Evolutionary conservation across 768 basidiomycete genomes (phyloP), one percentile per base, ranked within the genome.

Genomic region (Pleurotus citrinopileatus): DNA sequence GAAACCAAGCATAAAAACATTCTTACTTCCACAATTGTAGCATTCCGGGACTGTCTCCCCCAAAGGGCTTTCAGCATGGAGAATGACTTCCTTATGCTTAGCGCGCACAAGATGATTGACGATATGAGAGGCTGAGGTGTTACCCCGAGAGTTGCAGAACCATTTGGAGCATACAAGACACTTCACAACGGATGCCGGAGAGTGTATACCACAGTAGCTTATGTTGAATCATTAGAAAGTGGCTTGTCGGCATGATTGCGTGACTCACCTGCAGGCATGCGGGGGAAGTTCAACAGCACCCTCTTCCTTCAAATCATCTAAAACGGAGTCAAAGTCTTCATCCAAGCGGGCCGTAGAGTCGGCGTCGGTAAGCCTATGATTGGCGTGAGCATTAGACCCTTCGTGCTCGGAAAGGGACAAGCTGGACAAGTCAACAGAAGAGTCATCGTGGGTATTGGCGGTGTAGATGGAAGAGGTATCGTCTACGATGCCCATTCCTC

Each of bases 81-180:
- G 73, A 57, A 96, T 91, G 57, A 99, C 96, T 66, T 99, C 97
- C 74, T 98, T 98, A 75, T 99, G 97, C 73, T 98, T 98, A 26
- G 97, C 95, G 64, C 96, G 93, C 45, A 99, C 97, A 55, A 99
- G 83, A 73, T 99, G 97, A 70, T 98, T 98, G 60, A 99, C 96
- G 62, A 99, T 98, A 67, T 99, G 97, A 1, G 96, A 98, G 1
- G 95, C 94, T 1, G 95, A 97, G 3, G 95, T 97, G 64, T 97
- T 97, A 54, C 95, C 95, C 27, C 97, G 84, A 9, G 96, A 96
- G 68, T 99, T 99, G 77, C 97, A 99, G 69, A 99, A 99, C 94
- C 94, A 96, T 67, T 95, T 95, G 17, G 86, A 81, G 65, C 94
- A 96, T 45, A 95, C 66, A 45, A 94, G 79, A 61, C 94, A 96